phyloP scores from a whole-genome alignment of 2,329 filamentous ascomycete species.

The Pseudogymnoascus sp. region DNA sequence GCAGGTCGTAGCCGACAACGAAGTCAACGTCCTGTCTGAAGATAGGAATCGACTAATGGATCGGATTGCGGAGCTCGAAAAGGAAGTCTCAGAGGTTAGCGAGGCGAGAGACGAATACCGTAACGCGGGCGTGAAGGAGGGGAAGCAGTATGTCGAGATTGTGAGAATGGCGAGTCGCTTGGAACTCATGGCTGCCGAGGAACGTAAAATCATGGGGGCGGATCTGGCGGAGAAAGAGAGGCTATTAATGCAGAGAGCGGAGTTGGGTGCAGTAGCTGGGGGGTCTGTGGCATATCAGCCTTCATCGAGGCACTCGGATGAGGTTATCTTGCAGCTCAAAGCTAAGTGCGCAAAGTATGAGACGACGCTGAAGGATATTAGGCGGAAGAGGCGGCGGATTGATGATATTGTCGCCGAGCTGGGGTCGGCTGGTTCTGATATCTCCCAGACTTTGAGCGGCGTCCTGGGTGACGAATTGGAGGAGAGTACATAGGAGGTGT shows the following conservation, averaged over 20 bases:
- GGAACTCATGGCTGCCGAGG: slow-evolving; percentile 32
- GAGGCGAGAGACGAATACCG: slow-evolving; percentile 37
- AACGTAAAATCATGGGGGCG: slow-evolving; percentile 43
- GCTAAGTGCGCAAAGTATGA: not conserved
- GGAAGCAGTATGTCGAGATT: slow-evolving; percentile 27
- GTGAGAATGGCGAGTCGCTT: slow-evolving; percentile 26
- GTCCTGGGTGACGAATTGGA: not conserved
- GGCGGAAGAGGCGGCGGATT: not conserved
- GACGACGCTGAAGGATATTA: not conserved
- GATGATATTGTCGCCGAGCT: not conserved
- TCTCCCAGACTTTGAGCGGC: not conserved
- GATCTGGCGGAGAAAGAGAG: not conserved
- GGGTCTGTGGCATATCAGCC: not conserved
- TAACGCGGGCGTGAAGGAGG: slow-evolving; percentile 26
- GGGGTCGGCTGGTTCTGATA: not conserved
- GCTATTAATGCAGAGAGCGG: not conserved
- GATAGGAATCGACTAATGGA: slow-evolving; percentile 40
- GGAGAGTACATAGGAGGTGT: not conserved
- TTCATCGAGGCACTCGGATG: not conserved
- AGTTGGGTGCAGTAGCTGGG: not conserved
- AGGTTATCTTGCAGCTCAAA: not conserved
- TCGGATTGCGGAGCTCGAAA: slow-evolving; percentile 39
- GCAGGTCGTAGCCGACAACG: slow-evolving; percentile 38
- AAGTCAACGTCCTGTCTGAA: slow-evolving; percentile 42
- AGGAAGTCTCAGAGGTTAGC: slow-evolving; percentile 39